Evolutionary conservation across 495 filamentous ascomycete species (phyloP).

Genomic region (Aspergillus cristatus): DNA sequence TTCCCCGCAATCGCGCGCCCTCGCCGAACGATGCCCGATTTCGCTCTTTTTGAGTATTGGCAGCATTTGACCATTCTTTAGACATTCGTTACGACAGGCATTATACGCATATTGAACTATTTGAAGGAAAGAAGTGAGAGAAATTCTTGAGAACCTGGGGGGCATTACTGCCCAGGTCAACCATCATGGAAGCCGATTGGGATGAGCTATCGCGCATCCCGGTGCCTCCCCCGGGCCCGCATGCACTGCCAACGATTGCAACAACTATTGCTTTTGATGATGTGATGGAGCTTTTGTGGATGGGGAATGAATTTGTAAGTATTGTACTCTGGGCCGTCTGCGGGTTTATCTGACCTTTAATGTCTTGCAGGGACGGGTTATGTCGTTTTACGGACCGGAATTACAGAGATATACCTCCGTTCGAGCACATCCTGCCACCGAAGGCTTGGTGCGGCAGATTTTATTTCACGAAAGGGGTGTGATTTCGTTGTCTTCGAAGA

Average conservation of each 20-base stretch:
- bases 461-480: slow-evolving; percentile 81
- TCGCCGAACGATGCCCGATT: slow-evolving; percentile 29
- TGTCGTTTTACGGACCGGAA: slow-evolving; percentile 75
- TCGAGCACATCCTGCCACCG: slow-evolving; percentile 53
- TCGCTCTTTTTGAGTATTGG: slow-evolving; percentile 22
- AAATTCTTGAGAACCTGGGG: slow-evolving; percentile 1
- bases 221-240: slow-evolving; percentile 55
- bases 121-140: no score
- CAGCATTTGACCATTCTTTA: slow-evolving; percentile 14
- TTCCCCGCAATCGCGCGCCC: slow-evolving; percentile 38
- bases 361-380: slow-evolving; percentile 63
- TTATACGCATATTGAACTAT: neutral
- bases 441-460: slow-evolving; percentile 69
- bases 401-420: slow-evolving; percentile 74
- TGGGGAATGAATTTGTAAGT: slow-evolving; percentile 78
- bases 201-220: slow-evolving; percentile 60
- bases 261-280: slow-evolving; percentile 79
- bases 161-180: slow-evolving; percentile 9
- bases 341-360: no score
- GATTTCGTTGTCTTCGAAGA: slow-evolving; percentile 64
- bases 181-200: slow-evolving; percentile 41
- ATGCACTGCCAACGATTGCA: slow-evolving; percentile 53
- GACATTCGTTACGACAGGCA: slow-evolving; percentile 1
- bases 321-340: neutral
- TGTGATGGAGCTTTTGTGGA: slow-evolving; percentile 81